Evolutionary conservation across 2,329 filamentous ascomycete genomes (phyloP).

Genomic region (Exophiala viscosa): DNA sequence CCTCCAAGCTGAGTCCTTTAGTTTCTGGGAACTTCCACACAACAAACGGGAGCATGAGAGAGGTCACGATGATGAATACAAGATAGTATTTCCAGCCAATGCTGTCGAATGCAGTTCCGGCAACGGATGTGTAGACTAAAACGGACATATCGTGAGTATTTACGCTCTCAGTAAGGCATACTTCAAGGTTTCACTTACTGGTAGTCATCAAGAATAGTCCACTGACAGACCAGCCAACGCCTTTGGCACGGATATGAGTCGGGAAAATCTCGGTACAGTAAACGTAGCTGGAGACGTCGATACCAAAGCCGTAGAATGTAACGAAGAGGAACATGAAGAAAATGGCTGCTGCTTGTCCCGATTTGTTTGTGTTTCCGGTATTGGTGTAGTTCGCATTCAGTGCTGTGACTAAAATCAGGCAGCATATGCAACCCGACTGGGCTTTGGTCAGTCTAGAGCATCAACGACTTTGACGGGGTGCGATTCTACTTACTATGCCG

Average conservation of each 20-base stretch:
- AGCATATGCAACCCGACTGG: conserved; percentile 34
- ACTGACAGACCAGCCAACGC: conserved; percentile 12
- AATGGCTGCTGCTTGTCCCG: conserved; percentile 35
- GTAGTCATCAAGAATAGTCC: conserved; percentile 28
- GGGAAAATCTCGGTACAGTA: conserved; percentile 29
- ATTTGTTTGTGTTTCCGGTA: conserved; percentile 33
- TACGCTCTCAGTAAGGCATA: background rate
- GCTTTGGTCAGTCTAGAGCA: background rate
- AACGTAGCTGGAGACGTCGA: conserved; percentile 13
- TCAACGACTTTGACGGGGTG: background rate
- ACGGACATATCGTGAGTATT: background rate
- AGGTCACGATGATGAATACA: conserved; percentile 32
- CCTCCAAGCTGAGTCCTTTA: conserved; percentile 33
- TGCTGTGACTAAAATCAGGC: conserved; percentile 37
- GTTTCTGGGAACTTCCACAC: conserved; percentile 35
- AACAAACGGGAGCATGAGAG: conserved; percentile 29
- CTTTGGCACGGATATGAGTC: conserved; percentile 12
- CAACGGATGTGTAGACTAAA: conserved; percentile 3
- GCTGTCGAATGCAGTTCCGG: conserved; percentile 28
- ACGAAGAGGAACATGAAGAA: conserved; percentile 38
- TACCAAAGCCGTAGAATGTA: conserved; percentile 33
- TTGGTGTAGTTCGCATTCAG: conserved; percentile 32
- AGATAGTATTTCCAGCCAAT: conserved; percentile 37
- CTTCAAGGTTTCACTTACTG: background rate
- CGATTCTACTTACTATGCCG: conserved; percentile 11